Evolutionary conservation across 208 protist species (phyloP).

Genomic region (Lotmaria passim): DNA sequence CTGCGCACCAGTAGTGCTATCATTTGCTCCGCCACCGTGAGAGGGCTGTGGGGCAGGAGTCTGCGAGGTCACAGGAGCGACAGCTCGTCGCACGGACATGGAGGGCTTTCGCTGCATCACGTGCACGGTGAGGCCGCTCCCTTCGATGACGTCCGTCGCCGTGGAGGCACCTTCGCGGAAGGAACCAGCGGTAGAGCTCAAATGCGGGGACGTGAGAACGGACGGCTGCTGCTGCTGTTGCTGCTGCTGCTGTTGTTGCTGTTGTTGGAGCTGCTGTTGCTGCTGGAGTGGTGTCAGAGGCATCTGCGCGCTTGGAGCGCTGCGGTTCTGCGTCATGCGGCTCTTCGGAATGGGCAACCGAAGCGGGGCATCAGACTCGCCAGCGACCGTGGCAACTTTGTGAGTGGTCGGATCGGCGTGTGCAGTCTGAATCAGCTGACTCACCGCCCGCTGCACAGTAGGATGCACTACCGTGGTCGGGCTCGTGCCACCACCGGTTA

Average conservation of each 20-base stretch:
- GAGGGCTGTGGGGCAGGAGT: neutral
- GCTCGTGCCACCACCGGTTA: neutral
- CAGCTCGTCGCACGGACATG: neutral
- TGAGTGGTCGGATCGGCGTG: constrained; percentile 5
- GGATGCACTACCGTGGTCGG: neutral
- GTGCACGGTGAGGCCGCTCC: constrained; percentile 20
- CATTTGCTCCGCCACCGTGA: too few species aligned
- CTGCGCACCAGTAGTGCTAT: neutral
- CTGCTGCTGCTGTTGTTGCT: neutral
- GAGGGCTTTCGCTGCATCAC: constrained; percentile 29
- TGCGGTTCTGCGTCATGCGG: neutral
- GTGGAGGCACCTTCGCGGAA: constrained; percentile 17
- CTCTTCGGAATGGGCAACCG: constrained; percentile 10
- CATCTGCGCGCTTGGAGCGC: neutral
- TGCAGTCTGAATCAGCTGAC: neutral
- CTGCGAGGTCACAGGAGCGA: neutral
- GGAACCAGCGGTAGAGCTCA: constrained; percentile 9
- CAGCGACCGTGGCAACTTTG: neutral
- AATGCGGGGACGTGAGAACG: constrained; percentile 2
- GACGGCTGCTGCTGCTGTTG: constrained; percentile 5
- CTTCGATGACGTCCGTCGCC: constrained; percentile 24
- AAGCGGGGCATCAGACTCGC: constrained; percentile 5
- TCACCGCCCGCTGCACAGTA: constrained; percentile 6
- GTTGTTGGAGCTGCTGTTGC: neutral
- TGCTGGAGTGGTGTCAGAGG: neutral